Evolutionary conservation across 176 grass and related monocot species (phyloP).

Genomic region (Zoysia pacifica): DNA sequence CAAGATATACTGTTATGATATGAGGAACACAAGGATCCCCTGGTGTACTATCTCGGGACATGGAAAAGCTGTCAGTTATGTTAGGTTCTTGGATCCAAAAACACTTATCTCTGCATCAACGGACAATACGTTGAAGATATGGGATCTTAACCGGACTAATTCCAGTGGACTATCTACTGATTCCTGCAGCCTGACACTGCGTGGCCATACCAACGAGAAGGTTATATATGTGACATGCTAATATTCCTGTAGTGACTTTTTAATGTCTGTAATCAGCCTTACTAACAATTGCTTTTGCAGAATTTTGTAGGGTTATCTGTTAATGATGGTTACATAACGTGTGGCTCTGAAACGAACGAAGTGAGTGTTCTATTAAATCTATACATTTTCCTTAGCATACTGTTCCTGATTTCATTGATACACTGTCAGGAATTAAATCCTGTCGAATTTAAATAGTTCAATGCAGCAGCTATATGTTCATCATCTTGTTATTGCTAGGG

Average conservation of each 20-base stretch:
- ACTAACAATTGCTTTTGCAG: slow-evolving; percentile 55
- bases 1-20: slow-evolving; percentile 94
- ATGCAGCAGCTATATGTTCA: slow-evolving; percentile 5
- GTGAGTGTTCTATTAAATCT: slow-evolving; percentile 54
- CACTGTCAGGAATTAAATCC: slow-evolving; percentile 13
- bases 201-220: slow-evolving; percentile 94
- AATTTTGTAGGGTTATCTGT: slow-evolving; percentile 99
- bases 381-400: slow-evolving; percentile 31
- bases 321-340: slow-evolving; percentile 86
- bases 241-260: background rate
- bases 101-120: slow-evolving; percentile 91
- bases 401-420: slow-evolving; percentile 3
- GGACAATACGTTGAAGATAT: slow-evolving; percentile 94
- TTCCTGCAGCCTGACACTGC: slow-evolving; percentile 73
- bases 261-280: slow-evolving; percentile 24
- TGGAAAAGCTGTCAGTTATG: slow-evolving; percentile 93
- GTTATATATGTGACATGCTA: slow-evolving; percentile 9
- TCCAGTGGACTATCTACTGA: slow-evolving; percentile 59
- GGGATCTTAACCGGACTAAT: slow-evolving; percentile 84
- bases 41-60: slow-evolving; percentile 97
- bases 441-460: background rate
- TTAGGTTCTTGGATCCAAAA: slow-evolving; percentile 80
- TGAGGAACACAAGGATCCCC: slow-evolving; percentile 91
- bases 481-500: background rate
- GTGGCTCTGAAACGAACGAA: slow-evolving; percentile 96